These are phyloP conservation scores for Backusella westeae DNA, from an alignment of 192 early-diverging fungal species.

Conservation along the genomic window DNA sequence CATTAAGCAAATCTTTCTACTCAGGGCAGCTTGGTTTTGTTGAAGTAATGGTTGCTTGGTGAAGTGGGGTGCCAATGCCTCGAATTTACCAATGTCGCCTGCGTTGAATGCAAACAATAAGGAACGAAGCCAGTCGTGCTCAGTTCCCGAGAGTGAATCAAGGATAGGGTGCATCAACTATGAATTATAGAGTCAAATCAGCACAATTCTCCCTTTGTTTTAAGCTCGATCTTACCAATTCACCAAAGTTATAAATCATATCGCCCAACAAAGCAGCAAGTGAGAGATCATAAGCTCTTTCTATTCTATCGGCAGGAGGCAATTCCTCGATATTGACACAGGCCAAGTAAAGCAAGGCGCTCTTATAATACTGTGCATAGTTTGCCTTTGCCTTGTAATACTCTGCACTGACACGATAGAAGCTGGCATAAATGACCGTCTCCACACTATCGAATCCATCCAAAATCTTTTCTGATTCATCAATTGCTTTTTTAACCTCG, in stretches of 20 bases:
- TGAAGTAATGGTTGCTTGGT: slow-evolving; percentile 79
- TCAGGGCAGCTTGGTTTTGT: slow-evolving; percentile 69
- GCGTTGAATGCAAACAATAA: slow-evolving; percentile 91
- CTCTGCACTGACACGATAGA: slow-evolving; percentile 93
- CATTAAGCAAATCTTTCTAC: slow-evolving; percentile 97
- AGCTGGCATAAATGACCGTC: slow-evolving; percentile 87
- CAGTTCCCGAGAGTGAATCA: slow-evolving; percentile 70
- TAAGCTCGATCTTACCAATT: slow-evolving; percentile 65
- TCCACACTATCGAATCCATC: slow-evolving; percentile 76
- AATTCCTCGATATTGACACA: slow-evolving; percentile 88
- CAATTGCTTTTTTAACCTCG: slow-evolving; percentile 80
- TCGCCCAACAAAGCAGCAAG: slow-evolving; percentile 92
- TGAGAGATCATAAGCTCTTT: slow-evolving; percentile 89
- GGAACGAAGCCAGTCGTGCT: slow-evolving; percentile 82
- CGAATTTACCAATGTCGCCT: slow-evolving; percentile 93
- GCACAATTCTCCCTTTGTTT: not conserved
- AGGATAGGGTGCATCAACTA: slow-evolving; percentile 89
- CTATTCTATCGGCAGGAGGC: slow-evolving; percentile 68
- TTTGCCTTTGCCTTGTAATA: slow-evolving; percentile 95
- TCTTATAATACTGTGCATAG: slow-evolving; percentile 95
- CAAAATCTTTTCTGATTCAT: slow-evolving; percentile 83
- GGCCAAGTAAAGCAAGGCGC: slow-evolving; percentile 89
- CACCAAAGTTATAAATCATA: slow-evolving; percentile 99
- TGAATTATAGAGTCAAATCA: not conserved
- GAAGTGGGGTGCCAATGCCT: slow-evolving; percentile 72